A percentile compares a stretch with the other conserved stretches of the same genome.
Conservation (phyloP, 228 moss, liverwort and hornwort genomes). For the Sphagnum fallax region DNA sequence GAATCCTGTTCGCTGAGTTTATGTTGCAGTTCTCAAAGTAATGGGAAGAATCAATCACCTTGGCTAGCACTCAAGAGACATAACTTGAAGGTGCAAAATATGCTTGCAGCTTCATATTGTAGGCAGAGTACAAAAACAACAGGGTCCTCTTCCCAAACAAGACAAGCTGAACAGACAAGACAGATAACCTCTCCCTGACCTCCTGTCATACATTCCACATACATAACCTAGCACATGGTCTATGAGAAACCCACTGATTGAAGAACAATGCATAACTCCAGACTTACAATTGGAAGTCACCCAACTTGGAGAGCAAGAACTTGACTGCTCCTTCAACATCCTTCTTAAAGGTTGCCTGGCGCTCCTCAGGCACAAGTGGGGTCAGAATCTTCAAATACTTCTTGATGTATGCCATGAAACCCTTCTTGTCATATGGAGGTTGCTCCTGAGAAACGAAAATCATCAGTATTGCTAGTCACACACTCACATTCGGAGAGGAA, state of each 20-base stretch:
- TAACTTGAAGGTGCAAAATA: too few relatives aligned
- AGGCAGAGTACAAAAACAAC: too few relatives aligned
- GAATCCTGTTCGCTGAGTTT: too few relatives aligned
- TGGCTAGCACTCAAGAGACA: too few relatives aligned
- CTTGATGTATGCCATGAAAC: constrained; percentile 56
- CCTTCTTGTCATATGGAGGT: constrained; percentile 77
- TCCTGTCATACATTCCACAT: too few relatives aligned
- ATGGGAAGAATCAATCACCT: too few relatives aligned
- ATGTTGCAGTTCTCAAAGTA: too few relatives aligned
- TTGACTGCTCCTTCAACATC: constrained; percentile 33
- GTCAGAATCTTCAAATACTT: constrained; percentile 37
- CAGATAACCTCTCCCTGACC: background rate
- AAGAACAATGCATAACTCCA: background rate
- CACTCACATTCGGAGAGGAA: background rate
- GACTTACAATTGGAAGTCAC: constrained; percentile 43
- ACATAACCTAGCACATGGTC: too few relatives aligned
- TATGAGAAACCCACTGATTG: background rate
- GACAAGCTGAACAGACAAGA: too few relatives aligned
- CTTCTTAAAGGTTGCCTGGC: constrained; percentile 23
- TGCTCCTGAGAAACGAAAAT: constrained; percentile 45
- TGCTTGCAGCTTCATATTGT: too few relatives aligned
- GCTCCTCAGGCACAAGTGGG: constrained; percentile 14
- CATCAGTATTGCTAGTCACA: background rate
- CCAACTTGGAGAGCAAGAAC: constrained; percentile 21
- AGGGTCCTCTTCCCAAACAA: too few relatives aligned